A percentile compares a stretch with the other conserved stretches of the same genome.
These are phyloP conservation scores for Viola odorata DNA, from an alignment of 345 rosid genomes.

Conservation along the genomic window DNA sequence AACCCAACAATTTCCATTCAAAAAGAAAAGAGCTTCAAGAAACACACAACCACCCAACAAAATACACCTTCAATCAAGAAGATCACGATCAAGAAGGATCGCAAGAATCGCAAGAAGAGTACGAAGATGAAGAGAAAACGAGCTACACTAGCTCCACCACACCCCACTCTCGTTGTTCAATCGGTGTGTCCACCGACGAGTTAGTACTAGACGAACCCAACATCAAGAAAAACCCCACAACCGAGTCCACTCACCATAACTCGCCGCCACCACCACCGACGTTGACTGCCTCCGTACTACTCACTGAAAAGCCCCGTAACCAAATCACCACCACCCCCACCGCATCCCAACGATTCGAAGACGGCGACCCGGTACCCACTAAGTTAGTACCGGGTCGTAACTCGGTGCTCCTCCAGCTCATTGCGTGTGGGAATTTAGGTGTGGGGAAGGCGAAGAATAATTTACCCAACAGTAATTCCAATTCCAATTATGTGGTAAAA, in stretches of 20 bases:
- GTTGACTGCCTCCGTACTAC: slow-evolving; percentile 10
- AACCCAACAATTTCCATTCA: slow-evolving; percentile 30
- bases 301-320: slow-evolving; percentile 4
- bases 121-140: slow-evolving; percentile 67
- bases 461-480: slow-evolving; percentile 12
- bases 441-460: slow-evolving; percentile 31
- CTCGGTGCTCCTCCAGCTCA: slow-evolving; percentile 65
- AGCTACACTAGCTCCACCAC: slow-evolving; percentile 81
- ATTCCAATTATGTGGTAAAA: slow-evolving; percentile 3
- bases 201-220: slow-evolving; percentile 38
- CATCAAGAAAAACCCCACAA: slow-evolving; percentile 12
- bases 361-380: slow-evolving; percentile 37
- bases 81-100: slow-evolving; percentile 31
- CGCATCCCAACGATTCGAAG: slow-evolving; percentile 33
- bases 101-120: slow-evolving; percentile 51
- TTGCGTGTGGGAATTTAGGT: slow-evolving; percentile 66
- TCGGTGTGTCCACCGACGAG: slow-evolving; percentile 74
- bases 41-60: slow-evolving; percentile 23
- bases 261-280: slow-evolving; percentile 16
- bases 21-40: slow-evolving; percentile 28
- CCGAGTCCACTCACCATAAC: slow-evolving; percentile 15
- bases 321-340: background rate
- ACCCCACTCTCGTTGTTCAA: slow-evolving; percentile 74
- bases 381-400: slow-evolving; percentile 31
- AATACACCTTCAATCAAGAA: slow-evolving; percentile 23